Evolutionary conservation across 2,329 filamentous ascomycete species (phyloP).

Genomic region (Pseudogymnoascus sp.): DNA sequence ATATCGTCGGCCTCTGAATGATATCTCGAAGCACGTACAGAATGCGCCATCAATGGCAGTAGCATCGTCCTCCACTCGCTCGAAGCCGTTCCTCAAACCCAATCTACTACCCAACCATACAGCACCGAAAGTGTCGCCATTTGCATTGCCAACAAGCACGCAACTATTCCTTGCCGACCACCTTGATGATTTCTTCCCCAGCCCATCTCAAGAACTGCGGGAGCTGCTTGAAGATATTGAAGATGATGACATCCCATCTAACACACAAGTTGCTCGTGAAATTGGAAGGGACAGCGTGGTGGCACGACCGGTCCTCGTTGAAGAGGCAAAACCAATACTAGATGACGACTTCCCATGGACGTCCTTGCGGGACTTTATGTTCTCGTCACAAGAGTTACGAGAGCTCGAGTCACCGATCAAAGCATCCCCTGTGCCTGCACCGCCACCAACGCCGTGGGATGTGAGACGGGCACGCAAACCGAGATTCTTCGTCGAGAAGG

Average conservation of each 20-base stretch:
- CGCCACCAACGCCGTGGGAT: neutral
- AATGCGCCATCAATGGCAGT: neutral
- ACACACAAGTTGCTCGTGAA: conserved; percentile 18
- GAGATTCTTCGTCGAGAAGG: conserved; percentile 23
- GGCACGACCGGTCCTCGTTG: neutral
- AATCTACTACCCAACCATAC: conserved; percentile 11
- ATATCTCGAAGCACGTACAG: neutral
- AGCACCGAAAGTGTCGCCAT: neutral
- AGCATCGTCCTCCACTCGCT: neutral
- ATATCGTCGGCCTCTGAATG: neutral
- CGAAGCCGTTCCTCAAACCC: neutral
- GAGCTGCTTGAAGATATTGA: conserved; percentile 38
- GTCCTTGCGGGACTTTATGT: conserved; percentile 32
- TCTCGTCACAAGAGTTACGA: conserved; percentile 40
- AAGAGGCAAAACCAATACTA: neutral
- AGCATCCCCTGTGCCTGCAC: neutral
- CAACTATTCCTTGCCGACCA: conserved; percentile 43
- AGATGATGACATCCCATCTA: conserved; percentile 20
- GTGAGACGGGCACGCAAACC: conserved; percentile 5
- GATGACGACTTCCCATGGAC: neutral
- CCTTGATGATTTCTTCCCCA: conserved; percentile 46
- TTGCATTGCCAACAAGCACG: conserved; percentile 33
- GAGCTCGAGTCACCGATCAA: conserved; percentile 30
- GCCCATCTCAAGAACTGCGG: conserved; percentile 45
- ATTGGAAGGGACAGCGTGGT: conserved; percentile 14